Evolutionary conservation across 768 basidiomycete genomes (phyloP).

Genomic region (Hypholoma sublateritium): DNA sequence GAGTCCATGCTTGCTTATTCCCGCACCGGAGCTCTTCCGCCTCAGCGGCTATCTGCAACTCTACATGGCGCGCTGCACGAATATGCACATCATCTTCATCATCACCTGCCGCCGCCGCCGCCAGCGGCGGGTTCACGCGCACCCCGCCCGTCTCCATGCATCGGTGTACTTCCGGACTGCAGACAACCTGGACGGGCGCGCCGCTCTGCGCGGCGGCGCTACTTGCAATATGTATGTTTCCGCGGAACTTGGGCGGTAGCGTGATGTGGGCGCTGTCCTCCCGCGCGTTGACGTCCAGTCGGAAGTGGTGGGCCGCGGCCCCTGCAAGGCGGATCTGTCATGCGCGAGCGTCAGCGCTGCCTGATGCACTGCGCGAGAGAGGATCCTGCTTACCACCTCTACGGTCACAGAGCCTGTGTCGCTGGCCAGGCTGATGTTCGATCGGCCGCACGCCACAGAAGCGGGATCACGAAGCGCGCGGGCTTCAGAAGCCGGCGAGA

Average conservation of each 20-base stretch:
- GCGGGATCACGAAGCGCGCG: neutral
- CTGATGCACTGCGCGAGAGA: neutral
- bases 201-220: neutral
- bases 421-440: constrained; percentile 6
- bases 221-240: constrained; percentile 4
- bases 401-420: constrained; percentile 8
- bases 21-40: constrained; percentile 5
- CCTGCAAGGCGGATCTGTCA: constrained; percentile 9
- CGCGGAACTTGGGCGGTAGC: constrained; percentile 15
- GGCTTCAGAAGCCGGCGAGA: neutral
- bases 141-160: constrained; percentile 6
- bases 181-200: neutral
- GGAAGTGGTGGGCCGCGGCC: constrained; percentile 10
- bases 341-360: neutral
- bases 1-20: constrained; percentile 4
- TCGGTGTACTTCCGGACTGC: constrained; percentile 9
- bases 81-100: constrained; percentile 13
- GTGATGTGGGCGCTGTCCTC: constrained; percentile 7
- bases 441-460: constrained; percentile 6
- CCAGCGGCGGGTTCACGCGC: constrained; percentile 7
- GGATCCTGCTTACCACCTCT: constrained; percentile 7
- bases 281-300: constrained; percentile 8
- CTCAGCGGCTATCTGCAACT: constrained; percentile 1
- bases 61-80: neutral
- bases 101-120: neutral